A percentile compares a stretch with the other conserved stretches of the same genome.
These are phyloP conservation scores for Meripilus lineatus DNA, from an alignment of 1,284 basidiomycete genomes.

Conservation along the genomic window DNA sequence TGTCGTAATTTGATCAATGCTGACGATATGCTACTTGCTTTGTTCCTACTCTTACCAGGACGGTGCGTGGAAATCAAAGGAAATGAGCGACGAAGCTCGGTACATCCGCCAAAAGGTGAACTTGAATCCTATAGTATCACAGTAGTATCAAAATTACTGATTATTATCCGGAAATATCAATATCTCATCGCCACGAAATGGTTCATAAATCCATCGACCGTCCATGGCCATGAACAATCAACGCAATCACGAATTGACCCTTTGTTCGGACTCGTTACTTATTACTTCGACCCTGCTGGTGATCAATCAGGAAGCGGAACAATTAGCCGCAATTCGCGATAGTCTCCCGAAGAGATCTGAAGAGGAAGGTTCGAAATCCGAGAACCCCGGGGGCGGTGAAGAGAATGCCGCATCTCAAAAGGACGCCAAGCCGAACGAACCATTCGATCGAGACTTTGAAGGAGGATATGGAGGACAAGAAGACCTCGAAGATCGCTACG, in stretches of 20 bases:
- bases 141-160: no score
- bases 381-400: neutral
- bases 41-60: constrained; percentile 20
- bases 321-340: constrained; percentile 26
- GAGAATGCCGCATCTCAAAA: neutral
- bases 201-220: no score
- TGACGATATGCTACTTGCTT: no score
- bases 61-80: constrained; percentile 25
- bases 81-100: constrained; percentile 27
- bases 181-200: no score
- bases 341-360: constrained; percentile 16
- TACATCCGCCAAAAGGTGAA: constrained; percentile 30
- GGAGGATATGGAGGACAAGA: constrained; percentile 46
- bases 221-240: no score
- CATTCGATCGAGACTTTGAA: constrained; percentile 33
- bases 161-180: no score
- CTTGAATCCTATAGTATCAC: no score
- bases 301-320: constrained; percentile 25
- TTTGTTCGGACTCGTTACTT: no score
- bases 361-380: constrained; percentile 9
- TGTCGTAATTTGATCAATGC: no score
- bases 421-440: neutral
- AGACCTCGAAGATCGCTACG: constrained; percentile 45
- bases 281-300: neutral
- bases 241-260: no score